A percentile compares a stretch with the other conserved stretches of the same genome.
Conservation (phyloP, 257 asterid genomes). For the Solanum sitiens region DNA sequence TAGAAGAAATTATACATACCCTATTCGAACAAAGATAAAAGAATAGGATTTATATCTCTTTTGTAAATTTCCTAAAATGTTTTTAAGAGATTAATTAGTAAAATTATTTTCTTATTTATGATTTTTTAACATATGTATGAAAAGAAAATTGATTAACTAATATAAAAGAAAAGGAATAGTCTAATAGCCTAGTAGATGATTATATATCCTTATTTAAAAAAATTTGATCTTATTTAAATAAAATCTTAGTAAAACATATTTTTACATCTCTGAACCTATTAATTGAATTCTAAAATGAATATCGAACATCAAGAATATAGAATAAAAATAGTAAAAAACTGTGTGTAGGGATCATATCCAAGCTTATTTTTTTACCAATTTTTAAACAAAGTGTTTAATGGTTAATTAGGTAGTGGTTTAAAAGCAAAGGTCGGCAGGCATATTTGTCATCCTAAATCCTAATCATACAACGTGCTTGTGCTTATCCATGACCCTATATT, state of each 20-base stretch:
- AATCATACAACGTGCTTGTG: background rate
- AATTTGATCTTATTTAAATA: no score
- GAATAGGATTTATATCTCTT: no score
- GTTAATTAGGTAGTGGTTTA: background rate
- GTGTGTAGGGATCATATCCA: background rate
- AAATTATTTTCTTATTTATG: no score
- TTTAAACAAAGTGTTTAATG: background rate
- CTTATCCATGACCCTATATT: background rate
- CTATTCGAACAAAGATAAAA: background rate
- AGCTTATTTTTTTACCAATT: background rate
- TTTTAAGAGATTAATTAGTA: background rate
- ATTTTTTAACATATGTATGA: no score
- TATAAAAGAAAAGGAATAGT: fast-evolving
- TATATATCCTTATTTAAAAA: background rate
- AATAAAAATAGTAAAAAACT: background rate
- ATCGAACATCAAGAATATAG: no score
- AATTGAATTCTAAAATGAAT: no score
- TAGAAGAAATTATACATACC: background rate
- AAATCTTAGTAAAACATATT: background rate
- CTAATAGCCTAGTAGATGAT: background rate
- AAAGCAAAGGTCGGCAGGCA: background rate
- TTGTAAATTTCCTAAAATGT: background rate
- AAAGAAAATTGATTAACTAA: background rate
- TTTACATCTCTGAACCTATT: no score
- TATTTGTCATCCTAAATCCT: background rate